A percentile compares a stretch with the other conserved stretches of the same genome.
These are phyloP conservation scores for Colletotrichum sp. DNA, from an alignment of 2,329 filamentous ascomycete species.

Conservation along the genomic window DNA sequence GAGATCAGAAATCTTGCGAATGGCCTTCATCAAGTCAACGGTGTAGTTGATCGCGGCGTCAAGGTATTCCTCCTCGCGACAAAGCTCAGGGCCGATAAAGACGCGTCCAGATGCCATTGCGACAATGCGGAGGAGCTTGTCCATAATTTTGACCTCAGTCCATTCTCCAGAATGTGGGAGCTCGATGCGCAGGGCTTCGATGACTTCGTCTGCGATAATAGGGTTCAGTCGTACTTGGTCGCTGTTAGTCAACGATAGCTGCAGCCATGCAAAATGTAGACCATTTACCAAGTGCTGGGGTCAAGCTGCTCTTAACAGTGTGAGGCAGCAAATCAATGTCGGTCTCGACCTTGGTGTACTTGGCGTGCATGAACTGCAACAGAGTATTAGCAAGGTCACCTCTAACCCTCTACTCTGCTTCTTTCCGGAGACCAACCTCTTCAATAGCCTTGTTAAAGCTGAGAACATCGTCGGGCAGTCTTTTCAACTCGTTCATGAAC, in stretches of 20 bases:
- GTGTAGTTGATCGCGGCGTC: slow-evolving; percentile 54
- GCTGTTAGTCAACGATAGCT: neutral
- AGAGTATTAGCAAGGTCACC: neutral
- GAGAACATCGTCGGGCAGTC: slow-evolving; percentile 34
- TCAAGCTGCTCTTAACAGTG: slow-evolving; percentile 35
- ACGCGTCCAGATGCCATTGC: slow-evolving; percentile 50
- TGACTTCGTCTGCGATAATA: slow-evolving; percentile 41
- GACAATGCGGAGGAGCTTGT: slow-evolving; percentile 47
- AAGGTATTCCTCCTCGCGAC: slow-evolving; percentile 47
- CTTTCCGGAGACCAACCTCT: slow-evolving; percentile 7
- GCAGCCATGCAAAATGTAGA: neutral
- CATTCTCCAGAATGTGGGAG: slow-evolving; percentile 43
- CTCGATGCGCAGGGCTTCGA: slow-evolving; percentile 33
- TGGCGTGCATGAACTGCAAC: slow-evolving; percentile 30
- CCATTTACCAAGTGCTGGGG: slow-evolving; percentile 33
- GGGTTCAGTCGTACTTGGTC: slow-evolving; percentile 38
- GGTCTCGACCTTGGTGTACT: slow-evolving; percentile 36
- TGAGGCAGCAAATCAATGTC: slow-evolving; percentile 26
- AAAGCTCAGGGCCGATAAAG: slow-evolving; percentile 52
- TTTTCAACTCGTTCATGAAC: slow-evolving; percentile 34
- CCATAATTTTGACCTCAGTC: slow-evolving; percentile 44
- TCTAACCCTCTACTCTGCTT: too few relatives aligned
- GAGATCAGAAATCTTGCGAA: slow-evolving; percentile 26
- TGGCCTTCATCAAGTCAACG: slow-evolving; percentile 42
- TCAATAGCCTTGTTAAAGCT: slow-evolving; percentile 31